Evolutionary conservation across 2,329 filamentous ascomycete genomes (phyloP).

Genomic region (Xylaria sp.): DNA sequence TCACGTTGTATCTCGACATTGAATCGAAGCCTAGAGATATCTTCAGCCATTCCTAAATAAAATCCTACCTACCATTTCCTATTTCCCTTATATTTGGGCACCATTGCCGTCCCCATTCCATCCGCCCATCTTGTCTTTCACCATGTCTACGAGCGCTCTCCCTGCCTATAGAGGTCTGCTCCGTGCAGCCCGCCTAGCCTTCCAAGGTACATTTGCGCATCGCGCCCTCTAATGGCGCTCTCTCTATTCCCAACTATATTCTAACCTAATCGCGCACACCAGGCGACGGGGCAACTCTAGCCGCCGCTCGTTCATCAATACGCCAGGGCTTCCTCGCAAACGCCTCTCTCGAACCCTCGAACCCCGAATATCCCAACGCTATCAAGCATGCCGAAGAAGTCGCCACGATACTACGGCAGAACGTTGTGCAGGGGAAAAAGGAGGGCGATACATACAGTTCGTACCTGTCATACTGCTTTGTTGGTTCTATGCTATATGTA

Average conservation of each 20-base stretch:
- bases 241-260: not conserved
- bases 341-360: constrained; percentile 60
- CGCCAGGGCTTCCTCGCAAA: constrained; percentile 76
- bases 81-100: too few species aligned
- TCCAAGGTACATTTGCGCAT: constrained; percentile 67
- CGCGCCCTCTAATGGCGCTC: too few species aligned
- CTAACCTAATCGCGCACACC: not conserved
- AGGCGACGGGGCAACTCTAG: constrained; percentile 75
- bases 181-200: constrained; percentile 81
- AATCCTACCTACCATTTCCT: too few species aligned
- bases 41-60: too few species aligned
- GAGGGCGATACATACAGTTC: constrained; percentile 64
- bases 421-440: constrained; percentile 82
- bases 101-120: too few species aligned
- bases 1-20: too few species aligned
- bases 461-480: constrained; percentile 39
- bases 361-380: constrained; percentile 64
- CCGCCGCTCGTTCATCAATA: constrained; percentile 74
- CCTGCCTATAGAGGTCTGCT: constrained; percentile 79
- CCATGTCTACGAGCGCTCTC: constrained; percentile 61
- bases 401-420: constrained; percentile 77
- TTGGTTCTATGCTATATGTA: not conserved
- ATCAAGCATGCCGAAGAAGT: constrained; percentile 84
- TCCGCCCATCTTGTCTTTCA: not conserved
- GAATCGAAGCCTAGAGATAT: too few species aligned